Conservation (phyloP, 2,329 filamentous ascomycete genomes). For the Emydomyces testavorans region DNA sequence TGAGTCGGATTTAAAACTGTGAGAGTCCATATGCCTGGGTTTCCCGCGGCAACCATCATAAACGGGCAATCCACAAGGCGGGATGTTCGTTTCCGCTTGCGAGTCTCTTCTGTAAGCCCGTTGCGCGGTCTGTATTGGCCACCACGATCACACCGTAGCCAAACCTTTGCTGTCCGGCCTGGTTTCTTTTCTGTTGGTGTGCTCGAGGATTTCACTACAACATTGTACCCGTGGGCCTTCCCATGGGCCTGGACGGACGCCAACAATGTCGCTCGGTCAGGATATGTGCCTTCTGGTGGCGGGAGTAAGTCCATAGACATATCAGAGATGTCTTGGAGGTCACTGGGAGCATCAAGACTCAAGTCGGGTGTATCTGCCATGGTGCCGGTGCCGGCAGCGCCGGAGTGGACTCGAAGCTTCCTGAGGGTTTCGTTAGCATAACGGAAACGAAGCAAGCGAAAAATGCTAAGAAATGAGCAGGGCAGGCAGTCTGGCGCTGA, state of each 20-base stretch:
- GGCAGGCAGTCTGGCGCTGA: neutral
- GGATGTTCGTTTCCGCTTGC: constrained; percentile 35
- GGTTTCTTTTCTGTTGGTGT: constrained; percentile 37
- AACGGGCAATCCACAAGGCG: constrained; percentile 37
- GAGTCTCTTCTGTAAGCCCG: constrained; percentile 36
- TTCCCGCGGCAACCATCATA: constrained; percentile 35
- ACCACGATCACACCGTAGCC: constrained; percentile 36
- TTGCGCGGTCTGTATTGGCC: constrained; percentile 37
- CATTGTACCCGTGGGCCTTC: constrained; percentile 35
- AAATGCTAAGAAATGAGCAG: neutral
- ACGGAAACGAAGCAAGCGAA: neutral
- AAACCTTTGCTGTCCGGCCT: constrained; percentile 35
- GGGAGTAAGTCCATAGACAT: constrained; percentile 33
- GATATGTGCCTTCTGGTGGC: constrained; percentile 35
- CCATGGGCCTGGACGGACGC: constrained; percentile 33
- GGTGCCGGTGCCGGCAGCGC: constrained; percentile 16
- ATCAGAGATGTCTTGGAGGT: constrained; percentile 37
- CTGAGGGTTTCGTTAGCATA: constrained; percentile 6
- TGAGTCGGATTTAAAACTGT: constrained; percentile 34
- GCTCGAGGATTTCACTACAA: constrained; percentile 38
- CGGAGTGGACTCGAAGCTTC: constrained; percentile 4
- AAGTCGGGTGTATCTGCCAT: constrained; percentile 36
- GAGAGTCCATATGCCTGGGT: constrained; percentile 35
- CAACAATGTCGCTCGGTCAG: constrained; percentile 32
- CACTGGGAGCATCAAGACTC: constrained; percentile 36